These are phyloP conservation scores for Polychytrium aggregatum DNA, from an alignment of 192 early-diverging fungal genomes.

Conservation along the genomic window DNA sequence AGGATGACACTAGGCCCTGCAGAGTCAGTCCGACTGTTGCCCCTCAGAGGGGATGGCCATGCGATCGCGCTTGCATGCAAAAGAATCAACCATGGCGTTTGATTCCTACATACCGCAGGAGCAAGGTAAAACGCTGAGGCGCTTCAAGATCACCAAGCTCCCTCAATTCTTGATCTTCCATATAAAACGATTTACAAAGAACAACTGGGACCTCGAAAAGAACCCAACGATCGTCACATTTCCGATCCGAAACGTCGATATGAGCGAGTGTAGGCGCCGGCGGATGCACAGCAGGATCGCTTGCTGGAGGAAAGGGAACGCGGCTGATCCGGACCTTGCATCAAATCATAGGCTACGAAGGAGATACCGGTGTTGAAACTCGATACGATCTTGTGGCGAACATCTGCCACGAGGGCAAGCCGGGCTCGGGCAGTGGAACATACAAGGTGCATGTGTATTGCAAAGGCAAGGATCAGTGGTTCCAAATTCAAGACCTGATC, in stretches of 20 bases:
- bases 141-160: constrained; percentile 61
- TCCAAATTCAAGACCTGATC: constrained; percentile 84
- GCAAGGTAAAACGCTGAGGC: constrained; percentile 32
- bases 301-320: background rate
- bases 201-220: constrained; percentile 74
- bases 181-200: constrained; percentile 82
- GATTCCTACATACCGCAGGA: background rate
- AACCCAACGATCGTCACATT: constrained; percentile 97
- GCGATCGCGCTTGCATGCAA: too few species aligned
- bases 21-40: too few species aligned
- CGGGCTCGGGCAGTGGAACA: constrained; percentile 48
- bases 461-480: constrained; percentile 78
- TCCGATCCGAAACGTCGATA: constrained; percentile 73
- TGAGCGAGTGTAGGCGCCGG: constrained; percentile 66
- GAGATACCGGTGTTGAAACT: too few species aligned
- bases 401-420: constrained; percentile 79
- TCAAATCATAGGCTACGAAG: too few species aligned
- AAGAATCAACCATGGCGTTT: too few species aligned
- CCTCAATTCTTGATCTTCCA: constrained; percentile 85
- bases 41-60: too few species aligned
- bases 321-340: background rate
- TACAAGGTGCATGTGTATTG: constrained; percentile 78
- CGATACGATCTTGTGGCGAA: constrained; percentile 84
- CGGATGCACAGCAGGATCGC: too few species aligned
- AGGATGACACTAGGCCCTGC: background rate